Base-by-base conservation (phyloP, 2,329 filamentous ascomycete species). In the Pseudovirgaria hyperparasitica region DNA sequence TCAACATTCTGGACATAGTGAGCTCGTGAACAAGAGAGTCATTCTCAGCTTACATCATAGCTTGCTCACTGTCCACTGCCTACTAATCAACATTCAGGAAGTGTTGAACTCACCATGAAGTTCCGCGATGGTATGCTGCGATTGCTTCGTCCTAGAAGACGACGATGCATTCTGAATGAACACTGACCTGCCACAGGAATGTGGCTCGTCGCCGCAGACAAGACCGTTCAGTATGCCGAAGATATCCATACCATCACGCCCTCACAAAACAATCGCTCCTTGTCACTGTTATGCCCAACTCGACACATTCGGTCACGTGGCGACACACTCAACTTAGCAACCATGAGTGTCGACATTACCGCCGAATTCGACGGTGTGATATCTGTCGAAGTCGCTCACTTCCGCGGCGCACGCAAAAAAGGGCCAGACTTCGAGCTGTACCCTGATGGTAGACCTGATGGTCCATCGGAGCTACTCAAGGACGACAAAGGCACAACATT, bases 171-270 rank as follows among this genome's bases (percentile, higher is more conserved):
- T 9, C n/a, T 7, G 12, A 23, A 23, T 26, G 16, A 27, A 12
- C 27, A 29, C 32, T 42, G 22, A 46, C 23, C 5, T 7, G 3
- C 7, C 16, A 10, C 23, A 62, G 60, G 58, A 37, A 74, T 77
- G 73, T 79, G 75, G 75, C 57, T 77, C 25, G 61, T 65, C 22
- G 70, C 67, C 30, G 66, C 72, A 48, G 67, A 64, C 34, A 63
- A 73, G 45, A 58, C 61, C 26, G 61, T 73, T 15, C 70, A 76
- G 42, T 77, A 77, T 39, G 75, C 73, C 18, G 73, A 78, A 49
- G 72, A 78, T 34, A 58, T 78, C 10, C 66, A 72, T 42, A 59
- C 62, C 6, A 54, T 67, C 27, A 62, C 57, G 4, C 48, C 60
- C 25, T 62, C 57, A 2, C 33, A 46, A 20, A 50, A 57, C 27